These are phyloP conservation scores for Eimeria tenella DNA, from an alignment of 169 alveolate genomes.

Conservation along the genomic window DNA sequence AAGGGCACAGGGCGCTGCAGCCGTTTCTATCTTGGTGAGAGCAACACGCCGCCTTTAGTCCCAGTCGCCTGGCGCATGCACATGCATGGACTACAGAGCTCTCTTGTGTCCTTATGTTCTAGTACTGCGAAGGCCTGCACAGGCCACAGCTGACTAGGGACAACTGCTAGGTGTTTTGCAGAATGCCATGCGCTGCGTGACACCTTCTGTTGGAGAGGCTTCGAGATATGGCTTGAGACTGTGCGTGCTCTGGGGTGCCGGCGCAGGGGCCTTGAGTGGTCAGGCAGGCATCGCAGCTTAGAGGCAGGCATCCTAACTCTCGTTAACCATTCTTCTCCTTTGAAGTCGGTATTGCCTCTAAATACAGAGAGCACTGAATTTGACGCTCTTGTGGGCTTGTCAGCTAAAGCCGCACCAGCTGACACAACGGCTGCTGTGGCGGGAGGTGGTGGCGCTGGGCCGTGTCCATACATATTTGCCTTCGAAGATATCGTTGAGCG, in stretches of 20 bases:
- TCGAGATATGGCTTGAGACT: not conserved
- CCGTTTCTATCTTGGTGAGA: conserved; percentile 15
- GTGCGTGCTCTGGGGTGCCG: conserved; percentile 10
- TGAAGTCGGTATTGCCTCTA: not conserved
- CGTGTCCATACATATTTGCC: conserved; percentile 21
- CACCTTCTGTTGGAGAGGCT: not conserved
- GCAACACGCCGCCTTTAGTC: too few species aligned
- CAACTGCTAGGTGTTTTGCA: not conserved
- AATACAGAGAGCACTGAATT: not conserved
- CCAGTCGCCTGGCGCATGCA: too few species aligned
- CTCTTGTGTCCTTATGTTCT: too few species aligned
- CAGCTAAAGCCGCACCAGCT: not conserved
- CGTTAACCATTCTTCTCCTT: conserved; percentile 21
- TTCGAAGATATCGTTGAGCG: conserved; percentile 15
- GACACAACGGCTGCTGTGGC: not conserved
- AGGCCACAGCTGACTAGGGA: too few species aligned
- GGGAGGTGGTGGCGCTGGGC: not conserved
- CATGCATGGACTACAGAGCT: too few species aligned
- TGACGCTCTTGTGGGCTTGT: not conserved
- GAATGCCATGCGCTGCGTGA: not conserved
- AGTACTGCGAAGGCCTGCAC: too few species aligned
- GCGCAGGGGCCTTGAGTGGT: conserved; percentile 32
- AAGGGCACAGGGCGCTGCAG: not conserved
- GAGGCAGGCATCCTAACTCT: conserved; percentile 33
- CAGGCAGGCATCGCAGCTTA: conserved; percentile 11